These are phyloP conservation scores for Phytophthora sp. DNA, from an alignment of 352 stramenopile species.

Conservation along the genomic window DNA sequence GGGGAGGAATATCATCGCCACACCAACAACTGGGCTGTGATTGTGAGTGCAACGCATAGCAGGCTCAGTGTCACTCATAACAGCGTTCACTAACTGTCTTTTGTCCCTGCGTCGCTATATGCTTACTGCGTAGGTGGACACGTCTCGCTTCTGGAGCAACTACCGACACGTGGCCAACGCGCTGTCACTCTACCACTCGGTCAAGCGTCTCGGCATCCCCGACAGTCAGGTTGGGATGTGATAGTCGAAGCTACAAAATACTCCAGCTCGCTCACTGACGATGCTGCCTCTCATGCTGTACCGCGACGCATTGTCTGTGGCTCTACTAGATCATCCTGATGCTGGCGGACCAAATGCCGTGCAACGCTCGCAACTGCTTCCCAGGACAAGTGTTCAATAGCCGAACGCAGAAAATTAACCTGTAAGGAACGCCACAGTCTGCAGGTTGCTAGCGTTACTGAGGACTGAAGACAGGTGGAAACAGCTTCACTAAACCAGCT, in stretches of 20 bases:
- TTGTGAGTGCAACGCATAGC: constrained; percentile 41
- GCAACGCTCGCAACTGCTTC: constrained; percentile 92
- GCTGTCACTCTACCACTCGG: constrained; percentile 93
- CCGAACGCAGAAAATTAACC: constrained; percentile 89
- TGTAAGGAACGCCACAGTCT: constrained; percentile 35
- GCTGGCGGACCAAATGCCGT: constrained; percentile 97
- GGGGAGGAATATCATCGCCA: constrained; percentile 66
- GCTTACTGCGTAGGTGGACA: constrained; percentile 89
- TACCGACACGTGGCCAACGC: constrained; percentile 97
- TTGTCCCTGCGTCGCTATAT: background rate
- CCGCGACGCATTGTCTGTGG: background rate
- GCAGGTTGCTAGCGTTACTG: background rate
- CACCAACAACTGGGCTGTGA: constrained; percentile 89
- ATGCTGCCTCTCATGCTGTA: background rate
- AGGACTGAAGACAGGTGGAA: background rate
- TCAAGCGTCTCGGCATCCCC: constrained; percentile 92
- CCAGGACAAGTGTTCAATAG: constrained; percentile 92
- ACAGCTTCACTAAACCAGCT: constrained; percentile 5
- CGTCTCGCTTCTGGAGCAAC: constrained; percentile 98
- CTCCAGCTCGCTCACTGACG: background rate
- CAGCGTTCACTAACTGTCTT: background rate
- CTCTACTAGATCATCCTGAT: constrained; percentile 93
- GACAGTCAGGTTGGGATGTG: constrained; percentile 87
- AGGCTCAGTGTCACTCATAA: background rate
- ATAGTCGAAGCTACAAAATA: background rate